Evolutionary conservation across 495 filamentous ascomycete genomes (phyloP), one percentile per base, ranked within the genome.

Genomic region (Recurvomyces mirabilis): DNA sequence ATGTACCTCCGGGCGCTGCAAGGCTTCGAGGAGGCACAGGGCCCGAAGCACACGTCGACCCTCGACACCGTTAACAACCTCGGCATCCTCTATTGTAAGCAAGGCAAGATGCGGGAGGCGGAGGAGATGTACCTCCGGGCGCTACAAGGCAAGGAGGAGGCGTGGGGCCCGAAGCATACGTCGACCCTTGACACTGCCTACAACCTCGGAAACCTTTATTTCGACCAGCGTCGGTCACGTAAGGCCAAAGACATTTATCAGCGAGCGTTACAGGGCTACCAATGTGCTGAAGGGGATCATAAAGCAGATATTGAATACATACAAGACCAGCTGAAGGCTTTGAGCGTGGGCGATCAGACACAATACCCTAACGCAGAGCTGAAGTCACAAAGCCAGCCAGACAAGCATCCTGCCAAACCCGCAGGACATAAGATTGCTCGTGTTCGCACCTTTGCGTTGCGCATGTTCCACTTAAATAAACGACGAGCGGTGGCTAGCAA

Each of bases 21-120:
- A 22, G 41, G 48, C 29, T 20, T 34, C 3, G 36, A 52, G 33
- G 21, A 48, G 35, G 49, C 43, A 17, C 30, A 38, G 12, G 37
- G 29, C 34, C 28, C 36, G 24, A 29, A 43, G 29, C 41, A 45
- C 23, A 46, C 23, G 26, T 51, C 44, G 35, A 47, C 43, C 11
- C 26, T 52, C 7, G 13, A 41, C 9, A 44, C 26, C 26, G 26
- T 29, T n/a, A 29, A 29, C 26, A 29, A 29, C 26, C 26, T 29
- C 7, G 53, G 37, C 32, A 41, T 25, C 15, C 39, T 46, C 26
- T 46, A 52, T 29, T 20, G 26, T 4, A 19, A 50, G 23, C 63
- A 66, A 36, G 59, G 59, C 34, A 65, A 58, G 49, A 40, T 60
- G 14, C 32, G 46, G 6, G 47, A 65, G 51, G 64, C 64, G 44